Evolutionary conservation across 176 grass and related monocot species (phyloP).

Genomic region (Ensete ventricosum): DNA sequence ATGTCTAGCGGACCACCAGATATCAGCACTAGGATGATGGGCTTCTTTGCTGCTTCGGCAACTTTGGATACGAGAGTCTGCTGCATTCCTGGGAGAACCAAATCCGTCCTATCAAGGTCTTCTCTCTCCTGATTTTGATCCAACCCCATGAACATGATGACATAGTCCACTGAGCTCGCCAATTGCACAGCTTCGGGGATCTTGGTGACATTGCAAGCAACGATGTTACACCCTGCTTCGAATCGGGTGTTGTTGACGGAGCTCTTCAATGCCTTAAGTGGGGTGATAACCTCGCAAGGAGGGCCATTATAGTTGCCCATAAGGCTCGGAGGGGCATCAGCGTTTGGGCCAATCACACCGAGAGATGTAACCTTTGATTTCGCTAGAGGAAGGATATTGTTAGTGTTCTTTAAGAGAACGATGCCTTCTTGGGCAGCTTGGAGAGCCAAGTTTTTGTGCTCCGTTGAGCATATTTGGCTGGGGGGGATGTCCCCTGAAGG

Average conservation of each 20-base stretch:
- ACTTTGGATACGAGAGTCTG: slow-evolving; percentile 57
- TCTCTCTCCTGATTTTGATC: slow-evolving; percentile 81
- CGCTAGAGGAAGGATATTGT: slow-evolving; percentile 44
- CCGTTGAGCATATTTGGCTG: slow-evolving; percentile 58
- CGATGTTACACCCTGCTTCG: slow-evolving; percentile 43
- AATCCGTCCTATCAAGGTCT: slow-evolving; percentile 59
- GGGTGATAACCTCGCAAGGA: slow-evolving; percentile 47
- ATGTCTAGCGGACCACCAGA: slow-evolving; percentile 79
- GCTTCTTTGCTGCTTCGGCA: slow-evolving; percentile 63
- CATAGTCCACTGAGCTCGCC: slow-evolving; percentile 39
- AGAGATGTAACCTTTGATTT: slow-evolving; percentile 42
- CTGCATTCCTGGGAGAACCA: slow-evolving; percentile 73
- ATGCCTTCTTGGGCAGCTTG: slow-evolving; percentile 70
- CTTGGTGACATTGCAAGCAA: slow-evolving; percentile 37
- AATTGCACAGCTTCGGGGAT: slow-evolving; percentile 43
- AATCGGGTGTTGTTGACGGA: slow-evolving; percentile 55
- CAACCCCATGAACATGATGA: slow-evolving; percentile 83
- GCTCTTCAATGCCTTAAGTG: slow-evolving; percentile 43
- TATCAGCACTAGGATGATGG: slow-evolving; percentile 68
- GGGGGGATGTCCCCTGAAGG: slow-evolving; percentile 51
- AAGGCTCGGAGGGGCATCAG: slow-evolving; percentile 31
- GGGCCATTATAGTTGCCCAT: slow-evolving; percentile 79
- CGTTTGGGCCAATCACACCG: slow-evolving; percentile 73
- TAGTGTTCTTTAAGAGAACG: slow-evolving; percentile 76
- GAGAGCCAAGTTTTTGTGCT: slow-evolving; percentile 71